phyloP scores from a whole-genome alignment of 805 yeast genomes.

The Metschnikowia sp. region DNA sequence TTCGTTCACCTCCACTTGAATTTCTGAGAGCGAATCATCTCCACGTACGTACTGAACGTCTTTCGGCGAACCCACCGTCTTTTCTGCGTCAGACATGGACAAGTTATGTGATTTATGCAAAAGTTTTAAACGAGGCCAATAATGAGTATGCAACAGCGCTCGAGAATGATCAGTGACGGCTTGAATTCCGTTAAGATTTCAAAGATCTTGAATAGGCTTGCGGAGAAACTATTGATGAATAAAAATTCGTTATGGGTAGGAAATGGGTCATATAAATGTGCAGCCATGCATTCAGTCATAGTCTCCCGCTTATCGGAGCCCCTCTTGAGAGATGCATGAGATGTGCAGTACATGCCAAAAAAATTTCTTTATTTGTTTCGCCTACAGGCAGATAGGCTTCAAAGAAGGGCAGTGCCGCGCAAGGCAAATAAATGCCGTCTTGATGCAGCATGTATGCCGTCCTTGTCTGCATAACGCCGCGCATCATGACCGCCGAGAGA shows the following conservation, averaged over 20 bases:
- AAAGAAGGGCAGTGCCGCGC: neutral
- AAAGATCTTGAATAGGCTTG: neutral
- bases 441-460: neutral
- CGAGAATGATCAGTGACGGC: neutral
- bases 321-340: neutral
- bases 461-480: neutral
- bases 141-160: neutral
- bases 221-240: neutral
- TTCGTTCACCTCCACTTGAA: slow-evolving; percentile 23
- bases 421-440: slow-evolving; percentile 3
- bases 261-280: slow-evolving; percentile 2
- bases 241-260: neutral
- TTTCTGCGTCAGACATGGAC: slow-evolving; percentile 16
- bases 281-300: neutral
- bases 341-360: neutral
- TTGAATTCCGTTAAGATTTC: neutral
- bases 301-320: slow-evolving; percentile 1
- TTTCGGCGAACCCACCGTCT: slow-evolving; percentile 15
- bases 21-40: slow-evolving; percentile 13
- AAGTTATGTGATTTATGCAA: neutral
- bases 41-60: slow-evolving; percentile 20
- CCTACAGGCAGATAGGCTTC: neutral
- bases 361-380: neutral
- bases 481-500: neutral
- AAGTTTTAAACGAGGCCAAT: neutral